A percentile compares a stretch with the other conserved stretches of the same genome.
Conservation (phyloP, 1,139 yeast genomes). For the Candida glucosophila region DNA sequence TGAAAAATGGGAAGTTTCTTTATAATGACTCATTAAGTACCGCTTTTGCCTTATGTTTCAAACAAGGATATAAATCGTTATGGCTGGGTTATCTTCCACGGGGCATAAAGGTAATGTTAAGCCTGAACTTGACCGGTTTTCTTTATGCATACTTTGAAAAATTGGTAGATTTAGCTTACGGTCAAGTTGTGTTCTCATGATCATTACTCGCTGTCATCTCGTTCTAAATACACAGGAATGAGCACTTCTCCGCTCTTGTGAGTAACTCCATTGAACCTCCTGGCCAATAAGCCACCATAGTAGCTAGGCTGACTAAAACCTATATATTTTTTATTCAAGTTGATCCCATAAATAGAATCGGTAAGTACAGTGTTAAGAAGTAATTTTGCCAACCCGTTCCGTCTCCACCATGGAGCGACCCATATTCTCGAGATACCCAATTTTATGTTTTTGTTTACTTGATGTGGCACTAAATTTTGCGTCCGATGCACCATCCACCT, state of each 20-base stretch:
- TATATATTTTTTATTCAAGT: slow-evolving; percentile 30
- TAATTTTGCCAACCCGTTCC: slow-evolving; percentile 38
- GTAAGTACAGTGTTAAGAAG: slow-evolving; percentile 34
- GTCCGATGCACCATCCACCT: slow-evolving; percentile 42
- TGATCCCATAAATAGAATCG: slow-evolving; percentile 45
- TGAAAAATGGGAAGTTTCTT: slow-evolving; percentile 52
- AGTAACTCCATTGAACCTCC: slow-evolving; percentile 36
- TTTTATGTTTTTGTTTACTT: slow-evolving; percentile 16
- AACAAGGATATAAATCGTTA: slow-evolving; percentile 56
- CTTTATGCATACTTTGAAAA: slow-evolving; percentile 57
- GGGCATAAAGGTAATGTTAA: slow-evolving; percentile 64
- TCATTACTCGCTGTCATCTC: not conserved
- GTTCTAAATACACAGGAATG: slow-evolving; percentile 43
- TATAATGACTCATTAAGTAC: slow-evolving; percentile 68
- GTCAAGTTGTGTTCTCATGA: slow-evolving; percentile 35
- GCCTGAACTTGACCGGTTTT: slow-evolving; percentile 72
- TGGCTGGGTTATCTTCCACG: slow-evolving; percentile 83
- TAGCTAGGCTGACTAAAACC: slow-evolving; percentile 72
- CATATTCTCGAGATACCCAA: slow-evolving; percentile 62
- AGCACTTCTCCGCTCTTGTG: slow-evolving; percentile 43
- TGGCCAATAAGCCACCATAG: slow-evolving; percentile 50
- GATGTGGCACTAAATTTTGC: slow-evolving; percentile 28
- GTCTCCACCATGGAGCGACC: slow-evolving; percentile 47
- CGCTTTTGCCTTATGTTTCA: slow-evolving; percentile 59
- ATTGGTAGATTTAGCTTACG: slow-evolving; percentile 38